phyloP scores from a whole-genome alignment of 1,139 yeast species.

The Candida frijolesensis region DNA sequence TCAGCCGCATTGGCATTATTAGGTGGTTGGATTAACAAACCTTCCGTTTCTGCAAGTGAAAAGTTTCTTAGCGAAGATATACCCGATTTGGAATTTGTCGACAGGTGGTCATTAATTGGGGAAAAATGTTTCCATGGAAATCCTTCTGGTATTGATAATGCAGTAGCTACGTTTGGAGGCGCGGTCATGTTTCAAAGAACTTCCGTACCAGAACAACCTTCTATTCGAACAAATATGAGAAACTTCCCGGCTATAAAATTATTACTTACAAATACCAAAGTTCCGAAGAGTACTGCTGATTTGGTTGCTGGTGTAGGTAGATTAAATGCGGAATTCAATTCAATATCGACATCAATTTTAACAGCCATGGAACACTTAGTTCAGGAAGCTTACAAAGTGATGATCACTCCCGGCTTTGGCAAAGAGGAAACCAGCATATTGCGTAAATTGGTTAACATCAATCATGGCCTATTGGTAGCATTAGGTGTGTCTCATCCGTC shows the following conservation, averaged over 20 bases:
- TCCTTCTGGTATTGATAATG: constrained; percentile 96
- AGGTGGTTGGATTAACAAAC: constrained; percentile 53
- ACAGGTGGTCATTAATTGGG: constrained; percentile 88
- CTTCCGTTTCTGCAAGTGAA: constrained; percentile 29
- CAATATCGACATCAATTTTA: constrained; percentile 57
- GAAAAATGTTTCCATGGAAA: constrained; percentile 96
- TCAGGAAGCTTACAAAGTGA: constrained; percentile 64
- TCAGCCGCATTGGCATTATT: constrained; percentile 72
- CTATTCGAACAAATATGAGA: constrained; percentile 65
- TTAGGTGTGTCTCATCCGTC: constrained; percentile 93
- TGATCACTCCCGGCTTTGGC: constrained; percentile 55
- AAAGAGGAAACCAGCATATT: constrained; percentile 47
- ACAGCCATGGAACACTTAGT: constrained; percentile 73
- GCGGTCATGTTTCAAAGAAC: constrained; percentile 86
- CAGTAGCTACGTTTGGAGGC: constrained; percentile 95
- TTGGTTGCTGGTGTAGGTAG: constrained; percentile 77
- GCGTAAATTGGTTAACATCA: constrained; percentile 71
- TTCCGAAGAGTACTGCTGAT: constrained; percentile 84
- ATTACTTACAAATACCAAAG: constrained; percentile 78
- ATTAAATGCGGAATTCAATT: constrained; percentile 54
- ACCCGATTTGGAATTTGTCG: constrained; percentile 61
- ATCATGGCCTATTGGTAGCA: constrained; percentile 85
- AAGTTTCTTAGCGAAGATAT: constrained; percentile 37
- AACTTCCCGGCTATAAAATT: constrained; percentile 76
- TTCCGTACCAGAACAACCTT: constrained; percentile 52